Percentiles rank a stretch among this genome's conserved stretches.
These are phyloP conservation scores for Sutorius australiensis DNA, from an alignment of 768 basidiomycete genomes.

Conservation along the genomic window DNA sequence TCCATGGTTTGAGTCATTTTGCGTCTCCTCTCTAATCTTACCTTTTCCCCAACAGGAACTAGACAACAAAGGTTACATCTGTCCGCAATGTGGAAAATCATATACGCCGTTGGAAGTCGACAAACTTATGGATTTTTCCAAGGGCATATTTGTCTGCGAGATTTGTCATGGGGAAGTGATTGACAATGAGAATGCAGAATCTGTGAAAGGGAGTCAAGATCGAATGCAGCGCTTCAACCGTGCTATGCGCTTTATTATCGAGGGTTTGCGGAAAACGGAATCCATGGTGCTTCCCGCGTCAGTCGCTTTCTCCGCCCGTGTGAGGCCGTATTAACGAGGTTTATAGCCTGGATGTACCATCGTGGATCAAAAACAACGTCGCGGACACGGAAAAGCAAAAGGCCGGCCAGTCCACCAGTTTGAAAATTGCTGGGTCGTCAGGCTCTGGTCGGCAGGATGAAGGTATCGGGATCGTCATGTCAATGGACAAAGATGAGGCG, in stretches of 20 bases:
- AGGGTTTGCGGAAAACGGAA: slow-evolving; percentile 86
- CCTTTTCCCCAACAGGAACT: slow-evolving; percentile 60
- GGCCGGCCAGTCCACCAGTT: slow-evolving; percentile 46
- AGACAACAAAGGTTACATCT: slow-evolving; percentile 96
- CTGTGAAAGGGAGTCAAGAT: slow-evolving; percentile 81
- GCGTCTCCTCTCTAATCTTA: not conserved
- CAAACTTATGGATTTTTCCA: slow-evolving; percentile 69
- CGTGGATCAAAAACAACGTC: slow-evolving; percentile 76
- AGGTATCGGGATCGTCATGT: slow-evolving; percentile 83
- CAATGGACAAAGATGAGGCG: slow-evolving; percentile 84
- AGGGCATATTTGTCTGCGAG: slow-evolving; percentile 76
- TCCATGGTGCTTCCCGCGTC: slow-evolving; percentile 81
- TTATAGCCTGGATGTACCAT: slow-evolving; percentile 72
- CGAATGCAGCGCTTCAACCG: slow-evolving; percentile 94
- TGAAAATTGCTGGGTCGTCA: slow-evolving; percentile 73
- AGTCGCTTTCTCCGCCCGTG: slow-evolving; percentile 27
- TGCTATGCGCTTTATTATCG: slow-evolving; percentile 83
- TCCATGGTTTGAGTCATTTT: not conserved
- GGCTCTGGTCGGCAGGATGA: slow-evolving; percentile 59
- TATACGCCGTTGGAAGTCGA: slow-evolving; percentile 86
- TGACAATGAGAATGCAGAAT: slow-evolving; percentile 90
- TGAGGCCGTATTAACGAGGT: slow-evolving; percentile 1
- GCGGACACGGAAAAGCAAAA: slow-evolving; percentile 61
- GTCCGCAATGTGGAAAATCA: slow-evolving; percentile 78
- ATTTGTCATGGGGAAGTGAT: slow-evolving; percentile 82